Percentiles rank a stretch among this genome's conserved stretches.
Evolutionary conservation across 2,329 filamentous ascomycete species (phyloP).

Genomic region (Stachybotrys elegans): DNA sequence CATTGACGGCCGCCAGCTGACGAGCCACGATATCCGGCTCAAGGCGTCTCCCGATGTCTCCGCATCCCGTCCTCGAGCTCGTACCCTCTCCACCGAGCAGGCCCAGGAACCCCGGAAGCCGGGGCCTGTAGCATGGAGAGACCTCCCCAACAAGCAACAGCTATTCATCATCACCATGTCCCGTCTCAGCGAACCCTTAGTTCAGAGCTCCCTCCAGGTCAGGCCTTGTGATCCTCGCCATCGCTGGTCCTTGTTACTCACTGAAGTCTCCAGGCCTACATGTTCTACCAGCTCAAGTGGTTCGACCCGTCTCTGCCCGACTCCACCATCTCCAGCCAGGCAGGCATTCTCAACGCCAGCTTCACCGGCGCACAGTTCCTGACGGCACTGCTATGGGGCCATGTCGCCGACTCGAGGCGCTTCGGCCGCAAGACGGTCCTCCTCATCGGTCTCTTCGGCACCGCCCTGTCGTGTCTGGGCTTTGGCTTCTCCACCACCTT

Average conservation of each 20-base stretch:
- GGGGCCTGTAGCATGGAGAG: conserved; percentile 47
- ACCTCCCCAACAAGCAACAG: conserved; percentile 72
- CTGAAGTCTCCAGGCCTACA: conserved; percentile 59
- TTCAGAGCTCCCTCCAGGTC: conserved; percentile 65
- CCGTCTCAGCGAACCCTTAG: conserved; percentile 75
- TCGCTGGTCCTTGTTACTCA: neutral
- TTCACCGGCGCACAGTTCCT: conserved; percentile 80
- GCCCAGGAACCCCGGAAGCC: conserved; percentile 6
- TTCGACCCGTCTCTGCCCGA: conserved; percentile 54
- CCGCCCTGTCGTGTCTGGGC: conserved; percentile 30
- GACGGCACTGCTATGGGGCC: conserved; percentile 79
- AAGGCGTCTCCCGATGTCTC: neutral
- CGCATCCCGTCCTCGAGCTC: neutral
- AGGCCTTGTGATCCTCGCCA: neutral
- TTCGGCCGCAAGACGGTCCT: conserved; percentile 74
- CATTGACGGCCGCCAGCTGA: neutral
- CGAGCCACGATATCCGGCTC: neutral
- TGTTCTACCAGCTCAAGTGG: conserved; percentile 84
- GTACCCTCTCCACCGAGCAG: neutral
- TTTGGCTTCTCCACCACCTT: conserved; percentile 65
- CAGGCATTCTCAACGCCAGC: conserved; percentile 70
- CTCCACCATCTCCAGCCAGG: conserved; percentile 69
- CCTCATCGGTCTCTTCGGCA: conserved; percentile 70
- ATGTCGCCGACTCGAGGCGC: conserved; percentile 57
- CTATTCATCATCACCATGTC: conserved; percentile 73